phyloP scores from a whole-genome alignment of 176 grass and related monocot species.

The Pontederia crassipes region DNA sequence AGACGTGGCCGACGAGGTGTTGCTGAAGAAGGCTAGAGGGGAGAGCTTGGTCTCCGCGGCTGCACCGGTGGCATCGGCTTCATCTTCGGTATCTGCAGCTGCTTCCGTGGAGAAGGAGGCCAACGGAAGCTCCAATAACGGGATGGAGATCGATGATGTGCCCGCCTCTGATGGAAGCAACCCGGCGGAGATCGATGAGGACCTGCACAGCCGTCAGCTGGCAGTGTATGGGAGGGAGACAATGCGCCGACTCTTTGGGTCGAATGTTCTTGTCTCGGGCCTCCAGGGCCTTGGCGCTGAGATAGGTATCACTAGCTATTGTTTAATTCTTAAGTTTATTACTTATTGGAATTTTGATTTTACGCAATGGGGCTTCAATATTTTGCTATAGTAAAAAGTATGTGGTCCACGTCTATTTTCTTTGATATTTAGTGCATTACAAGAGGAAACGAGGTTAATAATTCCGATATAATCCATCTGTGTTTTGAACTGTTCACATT shows the following conservation, averaged over 20 bases:
- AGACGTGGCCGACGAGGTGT: slow-evolving; percentile 1
- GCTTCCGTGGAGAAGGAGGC: slow-evolving; percentile 18
- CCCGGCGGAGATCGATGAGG: slow-evolving; percentile 65
- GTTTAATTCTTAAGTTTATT: neutral
- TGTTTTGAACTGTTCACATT: too few relatives aligned
- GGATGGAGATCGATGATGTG: slow-evolving; percentile 1
- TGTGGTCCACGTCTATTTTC: too few relatives aligned
- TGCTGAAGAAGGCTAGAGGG: slow-evolving; percentile 33
- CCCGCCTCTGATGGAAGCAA: too few relatives aligned
- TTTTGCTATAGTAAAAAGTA: too few relatives aligned
- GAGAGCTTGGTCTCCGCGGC: slow-evolving; percentile 7
- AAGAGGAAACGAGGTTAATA: too few relatives aligned
- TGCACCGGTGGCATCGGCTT: slow-evolving; percentile 12
- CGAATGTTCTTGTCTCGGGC: slow-evolving; percentile 75
- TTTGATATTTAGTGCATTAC: too few relatives aligned
- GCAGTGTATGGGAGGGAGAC: slow-evolving; percentile 84
- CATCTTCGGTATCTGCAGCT: neutral
- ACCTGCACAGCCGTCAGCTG: slow-evolving; percentile 82
- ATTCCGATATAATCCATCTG: too few relatives aligned
- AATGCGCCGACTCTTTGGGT: slow-evolving; percentile 81
- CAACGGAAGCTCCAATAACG: neutral
- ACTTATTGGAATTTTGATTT: neutral
- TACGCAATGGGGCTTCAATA: too few relatives aligned
- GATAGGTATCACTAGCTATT: slow-evolving; percentile 36
- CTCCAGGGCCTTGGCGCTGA: slow-evolving; percentile 68